phyloP scores from a whole-genome alignment of 2,329 filamentous ascomycete genomes.

The Ciborinia camelliae region DNA sequence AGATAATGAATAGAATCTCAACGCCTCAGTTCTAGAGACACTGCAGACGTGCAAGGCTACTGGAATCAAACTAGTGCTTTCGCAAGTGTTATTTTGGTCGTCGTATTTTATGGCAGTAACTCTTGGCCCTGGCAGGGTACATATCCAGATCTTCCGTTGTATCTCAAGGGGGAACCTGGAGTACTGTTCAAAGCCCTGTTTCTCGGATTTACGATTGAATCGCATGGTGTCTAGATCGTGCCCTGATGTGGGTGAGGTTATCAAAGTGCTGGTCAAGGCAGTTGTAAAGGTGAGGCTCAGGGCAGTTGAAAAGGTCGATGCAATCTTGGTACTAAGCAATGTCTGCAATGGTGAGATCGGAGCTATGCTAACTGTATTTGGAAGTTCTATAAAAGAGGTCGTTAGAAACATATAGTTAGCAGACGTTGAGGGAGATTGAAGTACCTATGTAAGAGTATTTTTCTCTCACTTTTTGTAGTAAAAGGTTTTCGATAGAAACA shows the following conservation, averaged over 20 bases:
- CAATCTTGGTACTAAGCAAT: too few species aligned
- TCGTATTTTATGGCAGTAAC: background rate
- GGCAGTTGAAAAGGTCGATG: background rate
- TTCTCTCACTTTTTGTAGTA: background rate
- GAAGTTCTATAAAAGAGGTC: background rate
- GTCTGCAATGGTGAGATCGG: background rate
- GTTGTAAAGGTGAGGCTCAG: background rate
- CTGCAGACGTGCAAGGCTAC: background rate
- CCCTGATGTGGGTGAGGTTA: background rate
- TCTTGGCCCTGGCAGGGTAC: background rate
- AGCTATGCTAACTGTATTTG: background rate
- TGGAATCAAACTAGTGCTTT: background rate
- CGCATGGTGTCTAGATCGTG: background rate
- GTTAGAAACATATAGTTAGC: background rate
- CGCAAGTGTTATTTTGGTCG: background rate
- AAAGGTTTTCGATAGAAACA: background rate
- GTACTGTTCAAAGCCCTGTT: background rate
- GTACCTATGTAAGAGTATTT: background rate
- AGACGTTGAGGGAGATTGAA: background rate
- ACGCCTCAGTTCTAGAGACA: background rate
- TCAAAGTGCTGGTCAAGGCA: too few species aligned
- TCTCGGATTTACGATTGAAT: background rate
- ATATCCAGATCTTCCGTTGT: background rate
- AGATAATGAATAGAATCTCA: conserved; percentile 1
- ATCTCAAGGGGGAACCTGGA: conserved; percentile 2